These are phyloP conservation scores for Cicer cuneatum DNA, from an alignment of 306 rosid species.

Conservation along the genomic window DNA sequence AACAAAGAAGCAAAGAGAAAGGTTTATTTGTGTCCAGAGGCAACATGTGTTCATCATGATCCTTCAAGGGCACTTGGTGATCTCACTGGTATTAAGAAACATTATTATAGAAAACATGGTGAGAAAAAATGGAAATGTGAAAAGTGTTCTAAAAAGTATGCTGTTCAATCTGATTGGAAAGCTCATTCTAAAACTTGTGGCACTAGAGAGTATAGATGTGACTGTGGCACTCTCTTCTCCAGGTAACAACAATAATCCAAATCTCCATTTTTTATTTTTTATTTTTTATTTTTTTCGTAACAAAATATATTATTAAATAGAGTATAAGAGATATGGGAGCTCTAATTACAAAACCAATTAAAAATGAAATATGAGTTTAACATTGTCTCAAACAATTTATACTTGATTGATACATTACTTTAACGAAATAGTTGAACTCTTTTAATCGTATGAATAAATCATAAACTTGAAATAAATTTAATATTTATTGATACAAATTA, in stretches of 20 bases:
- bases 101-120: conserved; percentile 86
- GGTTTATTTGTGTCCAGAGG: conserved; percentile 90
- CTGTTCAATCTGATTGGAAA: conserved; percentile 96
- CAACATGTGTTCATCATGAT: conserved; percentile 89
- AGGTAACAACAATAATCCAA: conserved; percentile 52
- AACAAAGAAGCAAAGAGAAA: conserved; percentile 85
- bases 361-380: neutral
- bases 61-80: conserved; percentile 95
- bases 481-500: neutral
- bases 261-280: neutral
- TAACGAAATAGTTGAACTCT: neutral
- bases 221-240: conserved; percentile 97
- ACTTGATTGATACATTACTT: neutral
- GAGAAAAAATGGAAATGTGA: conserved; percentile 99
- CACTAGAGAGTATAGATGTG: conserved; percentile 86
- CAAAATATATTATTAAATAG: too few relatives aligned
- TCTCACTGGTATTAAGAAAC: conserved; percentile 90
- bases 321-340: neutral
- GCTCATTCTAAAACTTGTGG: conserved; percentile 98
- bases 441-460: neutral
- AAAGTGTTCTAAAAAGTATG: conserved; percentile 82
- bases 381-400: neutral
- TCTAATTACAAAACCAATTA: neutral
- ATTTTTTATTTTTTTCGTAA: neutral
- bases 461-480: neutral